These are phyloP conservation scores for Microstegium vimineum DNA, from an alignment of 176 grass and related monocot genomes.

Conservation along the genomic window DNA sequence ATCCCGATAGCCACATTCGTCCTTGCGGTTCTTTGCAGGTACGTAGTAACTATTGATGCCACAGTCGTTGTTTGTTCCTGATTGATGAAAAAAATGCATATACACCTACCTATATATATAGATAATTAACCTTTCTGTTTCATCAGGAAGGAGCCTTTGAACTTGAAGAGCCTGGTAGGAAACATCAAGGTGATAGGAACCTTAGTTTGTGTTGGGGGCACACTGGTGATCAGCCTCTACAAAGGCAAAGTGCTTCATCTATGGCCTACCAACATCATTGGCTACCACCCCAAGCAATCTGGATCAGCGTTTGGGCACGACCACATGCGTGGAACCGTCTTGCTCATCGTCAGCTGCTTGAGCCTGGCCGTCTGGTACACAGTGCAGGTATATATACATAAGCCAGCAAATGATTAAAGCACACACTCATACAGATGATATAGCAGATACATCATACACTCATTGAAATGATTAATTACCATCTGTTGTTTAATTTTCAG, in stretches of 20 bases:
- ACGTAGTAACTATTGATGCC: not conserved
- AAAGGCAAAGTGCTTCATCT: constrained; percentile 38
- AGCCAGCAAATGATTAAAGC: not conserved
- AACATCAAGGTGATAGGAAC: constrained; percentile 42
- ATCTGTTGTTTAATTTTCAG: not conserved
- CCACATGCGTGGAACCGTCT: constrained; percentile 34
- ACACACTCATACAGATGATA: not conserved
- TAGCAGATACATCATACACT: too few relatives aligned
- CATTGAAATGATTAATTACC: too few relatives aligned
- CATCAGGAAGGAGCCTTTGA: constrained; percentile 29
- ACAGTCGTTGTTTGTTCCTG: not conserved
- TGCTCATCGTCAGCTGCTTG: constrained; percentile 28
- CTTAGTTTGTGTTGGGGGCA: constrained; percentile 35
- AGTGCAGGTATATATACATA: constrained; percentile 21
- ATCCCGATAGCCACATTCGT: constrained; percentile 37
- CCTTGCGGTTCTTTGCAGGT: constrained; percentile 44
- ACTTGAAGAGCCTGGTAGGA: constrained; percentile 32
- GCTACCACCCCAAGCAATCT: constrained; percentile 21
- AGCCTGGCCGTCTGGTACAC: constrained; percentile 44
- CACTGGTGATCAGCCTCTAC: constrained; percentile 43
- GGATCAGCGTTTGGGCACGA: constrained; percentile 24
- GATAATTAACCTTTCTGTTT: not conserved
- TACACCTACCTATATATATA: too few relatives aligned
- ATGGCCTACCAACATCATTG: constrained; percentile 43
- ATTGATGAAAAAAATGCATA: not conserved